Conservation (phyloP, 768 basidiomycete species). For the Leccinum olivaceopallidum region DNA sequence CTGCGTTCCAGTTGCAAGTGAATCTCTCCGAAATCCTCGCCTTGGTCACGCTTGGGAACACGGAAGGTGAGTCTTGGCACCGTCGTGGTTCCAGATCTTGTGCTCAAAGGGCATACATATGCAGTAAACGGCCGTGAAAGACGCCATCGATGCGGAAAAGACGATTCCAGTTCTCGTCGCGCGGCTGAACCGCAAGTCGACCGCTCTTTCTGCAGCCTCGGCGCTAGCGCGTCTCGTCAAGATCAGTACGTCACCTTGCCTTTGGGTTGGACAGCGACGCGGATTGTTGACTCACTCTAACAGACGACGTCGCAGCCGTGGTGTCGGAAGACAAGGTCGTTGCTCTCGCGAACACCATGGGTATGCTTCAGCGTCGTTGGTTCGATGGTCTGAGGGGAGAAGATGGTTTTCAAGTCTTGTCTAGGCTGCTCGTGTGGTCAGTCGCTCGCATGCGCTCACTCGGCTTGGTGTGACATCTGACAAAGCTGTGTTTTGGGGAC, state of each 20-base stretch:
- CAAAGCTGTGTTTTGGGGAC: background rate
- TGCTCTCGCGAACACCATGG: constrained; percentile 10
- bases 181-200: constrained; percentile 16
- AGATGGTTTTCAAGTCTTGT: constrained; percentile 25
- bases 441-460: too few species aligned
- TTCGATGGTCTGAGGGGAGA: constrained; percentile 30
- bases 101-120: background rate
- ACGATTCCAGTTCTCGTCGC: constrained; percentile 20
- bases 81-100: background rate
- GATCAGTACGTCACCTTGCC: constrained; percentile 18
- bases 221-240: constrained; percentile 17
- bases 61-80: constrained; percentile 4
- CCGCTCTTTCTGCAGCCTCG: constrained; percentile 22
- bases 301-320: constrained; percentile 20
- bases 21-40: background rate
- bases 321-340: constrained; percentile 6
- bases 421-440: constrained; percentile 10
- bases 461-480: too few species aligned
- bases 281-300: background rate
- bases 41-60: constrained; percentile 17
- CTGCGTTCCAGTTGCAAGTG: constrained; percentile 21
- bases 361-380: constrained; percentile 28
- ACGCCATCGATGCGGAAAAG: constrained; percentile 6
- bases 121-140: constrained; percentile 12
- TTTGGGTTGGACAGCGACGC: background rate